A percentile compares a stretch with the other conserved stretches of the same genome.
Conservation (phyloP, 1,284 basidiomycete genomes). For the Trametes versicolor region DNA sequence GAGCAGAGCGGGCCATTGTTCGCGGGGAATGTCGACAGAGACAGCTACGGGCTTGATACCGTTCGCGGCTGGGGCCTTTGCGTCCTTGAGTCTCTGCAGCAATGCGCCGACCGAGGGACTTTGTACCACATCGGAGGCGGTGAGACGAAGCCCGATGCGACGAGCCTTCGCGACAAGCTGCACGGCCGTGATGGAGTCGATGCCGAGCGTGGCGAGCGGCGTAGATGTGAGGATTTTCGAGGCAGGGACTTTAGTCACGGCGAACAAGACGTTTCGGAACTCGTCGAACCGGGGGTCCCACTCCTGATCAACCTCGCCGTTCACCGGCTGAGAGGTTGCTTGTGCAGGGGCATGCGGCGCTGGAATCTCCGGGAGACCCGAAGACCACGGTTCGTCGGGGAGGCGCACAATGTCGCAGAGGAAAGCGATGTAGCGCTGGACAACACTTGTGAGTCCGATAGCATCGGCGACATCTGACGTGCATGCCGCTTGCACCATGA, state of each 20-base stretch:
- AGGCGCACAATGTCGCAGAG: conserved; percentile 43
- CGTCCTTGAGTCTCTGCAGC: conserved; percentile 33
- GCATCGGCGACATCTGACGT: conserved; percentile 43
- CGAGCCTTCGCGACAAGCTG: conserved; percentile 50
- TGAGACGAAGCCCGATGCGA: conserved; percentile 48
- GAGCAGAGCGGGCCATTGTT: conserved; percentile 26
- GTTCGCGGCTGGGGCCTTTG: conserved; percentile 3
- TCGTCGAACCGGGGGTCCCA: conserved; percentile 22
- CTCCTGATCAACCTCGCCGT: not conserved
- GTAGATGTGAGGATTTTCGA: conserved; percentile 45
- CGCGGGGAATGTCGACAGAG: conserved; percentile 27
- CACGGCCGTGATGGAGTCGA: conserved; percentile 65
- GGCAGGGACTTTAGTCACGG: conserved; percentile 35
- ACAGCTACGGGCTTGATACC: not conserved
- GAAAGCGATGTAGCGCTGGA: conserved; percentile 43
- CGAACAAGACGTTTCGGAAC: conserved; percentile 39
- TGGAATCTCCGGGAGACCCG: conserved; percentile 21
- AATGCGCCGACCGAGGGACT: conserved; percentile 52
- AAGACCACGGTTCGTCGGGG: conserved; percentile 36
- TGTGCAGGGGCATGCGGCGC: not conserved
- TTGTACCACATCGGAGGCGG: conserved; percentile 52
- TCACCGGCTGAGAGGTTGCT: not conserved
- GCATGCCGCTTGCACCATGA: conserved; percentile 51
- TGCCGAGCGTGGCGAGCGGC: conserved; percentile 52
- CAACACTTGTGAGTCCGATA: conserved; percentile 38